Conservation (phyloP, 1,284 basidiomycete species). For the Tausonia pullulans region DNA sequence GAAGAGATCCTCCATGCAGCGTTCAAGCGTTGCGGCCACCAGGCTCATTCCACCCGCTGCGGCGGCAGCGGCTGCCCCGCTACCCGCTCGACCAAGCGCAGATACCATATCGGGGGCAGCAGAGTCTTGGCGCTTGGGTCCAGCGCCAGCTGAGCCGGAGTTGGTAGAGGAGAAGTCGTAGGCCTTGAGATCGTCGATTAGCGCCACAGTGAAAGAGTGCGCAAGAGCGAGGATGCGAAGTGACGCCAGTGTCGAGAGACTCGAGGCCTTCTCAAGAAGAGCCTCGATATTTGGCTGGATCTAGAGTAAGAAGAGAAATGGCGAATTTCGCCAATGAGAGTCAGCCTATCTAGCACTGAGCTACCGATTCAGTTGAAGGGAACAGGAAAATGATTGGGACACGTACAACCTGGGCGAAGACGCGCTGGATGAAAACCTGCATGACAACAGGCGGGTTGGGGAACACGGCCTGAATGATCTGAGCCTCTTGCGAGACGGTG, state of each 20-base stretch:
- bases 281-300: slow-evolving; percentile 91
- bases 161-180: slow-evolving; percentile 64
- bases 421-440: slow-evolving; percentile 95
- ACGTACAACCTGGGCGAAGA: slow-evolving; percentile 92
- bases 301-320: slow-evolving; percentile 35
- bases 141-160: background rate
- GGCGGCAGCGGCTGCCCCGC: slow-evolving; percentile 4
- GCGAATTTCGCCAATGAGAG: too few relatives aligned
- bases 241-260: slow-evolving; percentile 77
- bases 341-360: background rate
- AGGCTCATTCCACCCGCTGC: slow-evolving; percentile 24
- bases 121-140: background rate
- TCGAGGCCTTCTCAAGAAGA: slow-evolving; percentile 58
- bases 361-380: background rate
- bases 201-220: slow-evolving; percentile 60
- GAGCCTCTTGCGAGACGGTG: slow-evolving; percentile 89
- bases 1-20: slow-evolving; percentile 91
- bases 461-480: slow-evolving; percentile 98
- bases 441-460: slow-evolving; percentile 95
- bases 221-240: slow-evolving; percentile 82
- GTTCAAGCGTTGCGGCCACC: slow-evolving; percentile 77
- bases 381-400: too few relatives aligned
- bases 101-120: too few relatives aligned
- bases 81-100: slow-evolving; percentile 9
- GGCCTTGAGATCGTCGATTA: slow-evolving; percentile 86